Percentiles rank a stretch among this genome's conserved stretches.
phyloP scores from a whole-genome alignment of 352 stramenopile species.

The Globisporangium spiculum region DNA sequence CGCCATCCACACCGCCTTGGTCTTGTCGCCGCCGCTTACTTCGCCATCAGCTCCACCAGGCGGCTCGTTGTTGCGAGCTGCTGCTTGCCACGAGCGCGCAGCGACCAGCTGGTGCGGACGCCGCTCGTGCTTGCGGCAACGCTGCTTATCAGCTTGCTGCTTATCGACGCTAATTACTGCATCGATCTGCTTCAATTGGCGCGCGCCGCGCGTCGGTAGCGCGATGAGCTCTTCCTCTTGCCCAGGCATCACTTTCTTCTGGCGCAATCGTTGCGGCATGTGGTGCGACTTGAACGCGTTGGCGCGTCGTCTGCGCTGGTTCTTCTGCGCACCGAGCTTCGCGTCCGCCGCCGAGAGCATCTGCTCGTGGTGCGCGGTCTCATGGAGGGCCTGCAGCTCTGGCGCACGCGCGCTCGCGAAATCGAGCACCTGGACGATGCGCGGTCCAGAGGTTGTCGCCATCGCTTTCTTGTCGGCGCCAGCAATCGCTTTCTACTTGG shows the following conservation, averaged over 20 bases:
- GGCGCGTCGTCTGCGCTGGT: slow-evolving; percentile 64
- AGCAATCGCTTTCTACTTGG: neutral
- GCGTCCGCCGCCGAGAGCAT: slow-evolving; percentile 25
- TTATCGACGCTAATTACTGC: neutral
- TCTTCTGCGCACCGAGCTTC: slow-evolving; percentile 53
- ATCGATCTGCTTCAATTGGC: neutral
- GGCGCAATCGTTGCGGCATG: slow-evolving; percentile 59
- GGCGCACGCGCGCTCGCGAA: slow-evolving; percentile 65
- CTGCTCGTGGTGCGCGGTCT: slow-evolving; percentile 37
- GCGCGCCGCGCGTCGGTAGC: slow-evolving; percentile 4
- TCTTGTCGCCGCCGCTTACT: slow-evolving; percentile 4
- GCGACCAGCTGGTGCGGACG: slow-evolving; percentile 46
- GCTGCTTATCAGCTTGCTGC: slow-evolving; percentile 14
- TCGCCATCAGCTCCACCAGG: neutral
- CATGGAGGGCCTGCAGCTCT: slow-evolving; percentile 73
- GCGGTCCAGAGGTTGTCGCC: slow-evolving; percentile 45
- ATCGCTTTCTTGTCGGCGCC: slow-evolving; percentile 9
- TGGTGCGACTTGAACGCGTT: slow-evolving; percentile 78
- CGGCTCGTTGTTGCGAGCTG: neutral
- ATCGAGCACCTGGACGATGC: slow-evolving; percentile 77
- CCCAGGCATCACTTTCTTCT: slow-evolving; percentile 8
- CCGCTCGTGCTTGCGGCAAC: slow-evolving; percentile 62
- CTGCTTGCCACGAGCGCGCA: slow-evolving; percentile 30
- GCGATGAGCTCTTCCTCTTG: slow-evolving; percentile 23
- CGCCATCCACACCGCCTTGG: slow-evolving; percentile 39